Evolutionary conservation across 441 rosid species (phyloP).

Genomic region (Manihot esculenta): DNA sequence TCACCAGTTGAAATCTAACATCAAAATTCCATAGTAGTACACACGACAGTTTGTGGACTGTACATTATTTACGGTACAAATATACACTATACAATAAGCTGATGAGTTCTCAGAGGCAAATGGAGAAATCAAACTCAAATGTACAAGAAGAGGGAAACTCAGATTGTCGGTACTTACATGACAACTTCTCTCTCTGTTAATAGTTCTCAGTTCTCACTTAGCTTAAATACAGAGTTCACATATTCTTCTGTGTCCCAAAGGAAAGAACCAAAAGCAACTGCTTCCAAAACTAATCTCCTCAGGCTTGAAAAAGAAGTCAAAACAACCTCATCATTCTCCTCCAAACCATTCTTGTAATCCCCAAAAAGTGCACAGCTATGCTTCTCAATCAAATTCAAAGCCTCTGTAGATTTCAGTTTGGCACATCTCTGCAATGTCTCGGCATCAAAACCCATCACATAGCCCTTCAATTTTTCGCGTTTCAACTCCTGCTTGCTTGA

Average conservation of each 20-base stretch:
- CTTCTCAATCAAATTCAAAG: constrained; percentile 61
- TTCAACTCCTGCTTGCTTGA: constrained; percentile 29
- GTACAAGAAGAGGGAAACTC: constrained; percentile 5
- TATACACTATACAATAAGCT: constrained; percentile 21
- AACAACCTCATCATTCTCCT: constrained; percentile 47
- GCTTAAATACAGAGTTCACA: constrained; percentile 61
- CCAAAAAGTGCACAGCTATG: constrained; percentile 73
- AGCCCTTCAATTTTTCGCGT: constrained; percentile 52
- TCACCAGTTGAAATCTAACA: not conserved
- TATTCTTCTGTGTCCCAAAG: constrained; percentile 83
- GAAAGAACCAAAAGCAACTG: constrained; percentile 87
- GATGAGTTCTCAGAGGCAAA: not conserved
- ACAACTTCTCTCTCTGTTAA: not conserved
- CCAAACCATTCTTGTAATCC: constrained; percentile 33
- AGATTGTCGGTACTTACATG: not conserved
- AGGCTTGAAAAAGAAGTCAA: constrained; percentile 76
- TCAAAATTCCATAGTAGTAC: not conserved
- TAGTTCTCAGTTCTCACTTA: constrained; percentile 45
- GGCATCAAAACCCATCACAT: constrained; percentile 61
- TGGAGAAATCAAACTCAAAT: constrained; percentile 22
- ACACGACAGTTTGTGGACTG: constrained; percentile 14
- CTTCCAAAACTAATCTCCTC: constrained; percentile 82
- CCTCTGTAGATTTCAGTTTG: constrained; percentile 66
- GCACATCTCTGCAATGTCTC: constrained; percentile 74
- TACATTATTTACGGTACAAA: constrained; percentile 22